phyloP scores from a whole-genome alignment of 1,139 yeast genomes.

The Suhomyces yuchorum region DNA sequence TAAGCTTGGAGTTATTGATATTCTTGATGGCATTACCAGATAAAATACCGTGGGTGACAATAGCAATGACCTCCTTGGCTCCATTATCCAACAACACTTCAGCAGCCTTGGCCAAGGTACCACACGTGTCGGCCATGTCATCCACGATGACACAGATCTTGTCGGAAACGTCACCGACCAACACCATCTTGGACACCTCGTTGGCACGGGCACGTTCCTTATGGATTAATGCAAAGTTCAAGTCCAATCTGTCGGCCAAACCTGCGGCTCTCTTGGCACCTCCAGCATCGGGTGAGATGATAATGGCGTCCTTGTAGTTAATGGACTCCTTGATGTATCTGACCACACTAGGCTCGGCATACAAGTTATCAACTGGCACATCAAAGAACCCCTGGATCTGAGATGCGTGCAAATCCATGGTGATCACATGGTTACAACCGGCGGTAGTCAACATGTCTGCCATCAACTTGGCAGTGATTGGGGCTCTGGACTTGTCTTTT shows the following conservation, averaged over 20 bases:
- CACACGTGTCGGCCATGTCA: conserved; percentile 99
- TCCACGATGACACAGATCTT: conserved; percentile 90
- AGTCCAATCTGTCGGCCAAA: conserved; percentile 86
- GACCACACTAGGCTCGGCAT: conserved; percentile 93
- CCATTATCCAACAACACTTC: conserved; percentile 80
- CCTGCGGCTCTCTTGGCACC: conserved; percentile 99
- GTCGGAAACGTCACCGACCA: conserved; percentile 91
- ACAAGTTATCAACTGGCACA: conserved; percentile 93
- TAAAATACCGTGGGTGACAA: conserved; percentile 93
- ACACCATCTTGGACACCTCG: conserved; percentile 91
- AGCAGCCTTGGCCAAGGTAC: conserved; percentile 94
- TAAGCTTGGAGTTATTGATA: conserved; percentile 75
- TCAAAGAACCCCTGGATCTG: conserved; percentile 97
- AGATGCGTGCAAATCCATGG: conserved; percentile 96
- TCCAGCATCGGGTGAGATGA: conserved; percentile 97
- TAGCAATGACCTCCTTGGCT: conserved; percentile 86
- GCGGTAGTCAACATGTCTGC: conserved; percentile 95
- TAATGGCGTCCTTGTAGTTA: conserved; percentile 64
- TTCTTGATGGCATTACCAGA: conserved; percentile 86
- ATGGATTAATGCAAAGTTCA: conserved; percentile 94
- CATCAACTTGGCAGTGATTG: conserved; percentile 94
- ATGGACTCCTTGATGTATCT: conserved; percentile 80
- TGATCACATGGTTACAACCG: conserved; percentile 95
- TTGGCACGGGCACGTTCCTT: conserved; percentile 95
- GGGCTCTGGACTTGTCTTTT: conserved; percentile 95